Base-by-base conservation (phyloP, 2,329 filamentous ascomycete species). In the Rutstroemia sp. region DNA sequence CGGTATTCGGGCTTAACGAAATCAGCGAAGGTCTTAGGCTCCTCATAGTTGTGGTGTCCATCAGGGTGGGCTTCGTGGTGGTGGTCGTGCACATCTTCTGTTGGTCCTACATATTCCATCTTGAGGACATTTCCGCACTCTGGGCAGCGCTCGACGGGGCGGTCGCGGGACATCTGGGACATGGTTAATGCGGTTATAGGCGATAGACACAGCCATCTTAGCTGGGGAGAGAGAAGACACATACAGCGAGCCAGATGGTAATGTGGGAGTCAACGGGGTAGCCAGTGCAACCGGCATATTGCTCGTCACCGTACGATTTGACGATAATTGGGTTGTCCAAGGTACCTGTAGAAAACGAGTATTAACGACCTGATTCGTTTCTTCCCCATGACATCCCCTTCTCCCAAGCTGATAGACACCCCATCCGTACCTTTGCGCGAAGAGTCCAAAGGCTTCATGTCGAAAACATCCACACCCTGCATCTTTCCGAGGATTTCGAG, bases 401-500 rank as follows among this genome's bases (percentile, higher is more conserved):
- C 9, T 34, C 12, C 30, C 9, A 14, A 12, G 42, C 27, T 44
- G 23, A 27, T 50, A 5, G 5, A 17, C 17, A 23, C 38, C 5
- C 23, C 23, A 19, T 16, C n/a, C 49, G 64, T 80, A 89, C 92
- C 92, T 75, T 82, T 83, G 71, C 94, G 86, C 73, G 88, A 94
- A 63, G 92, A 81, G 73, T 97, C 94, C 68, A 99, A 83, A 62
- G 94, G 94, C 75, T 84, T 87, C 94, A 97, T 96, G 78, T 99
- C 92, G 79, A 99, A 99, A 73, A 97, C 80, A 72, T 99, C 94
- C 69, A 96, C 79, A 65, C 94, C 92, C 81, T 97, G 90, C 88
- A 97, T 96, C 85, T 99, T 99, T 77, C 94, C 94, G 73, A 99
- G 81, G 70, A 99, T 94, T 78, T 99, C 94, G 67, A 99, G 83